Evolutionary conservation across 495 filamentous ascomycete genomes (phyloP), one percentile per base, ranked within the genome.

Genomic region (Daldinia loculata): DNA sequence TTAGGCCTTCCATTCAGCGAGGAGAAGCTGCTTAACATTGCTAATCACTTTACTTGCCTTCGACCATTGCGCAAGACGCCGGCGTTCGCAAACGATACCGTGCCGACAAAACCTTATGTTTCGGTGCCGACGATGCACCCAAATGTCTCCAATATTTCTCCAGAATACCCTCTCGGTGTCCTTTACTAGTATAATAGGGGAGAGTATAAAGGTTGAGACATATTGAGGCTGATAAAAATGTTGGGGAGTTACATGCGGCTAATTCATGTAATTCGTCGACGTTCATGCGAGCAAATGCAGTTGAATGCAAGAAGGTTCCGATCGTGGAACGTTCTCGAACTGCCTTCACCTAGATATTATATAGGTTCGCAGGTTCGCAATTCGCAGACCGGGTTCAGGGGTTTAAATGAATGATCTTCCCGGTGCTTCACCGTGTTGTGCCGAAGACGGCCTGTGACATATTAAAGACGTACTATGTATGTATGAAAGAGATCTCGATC

Each of bases 1-100:
- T 76, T 91, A 66, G 88, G 89, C 0, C 69, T 74, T 66, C 80
- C 80, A 3, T 88, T 84, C 79, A 75, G 56, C 8, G 89, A 92
- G 67, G 80, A 79, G 11, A 78, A 77, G 48, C 58, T 91, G 64
- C 75, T 91, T 17, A 80, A 84, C 36, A 80, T 89, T 19, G 79
- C 78, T 15, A 70, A 58, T 14, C 75, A 76, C 43, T 71, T 82
- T 36, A 67, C 67, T 24, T 41, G 61, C 6, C 67, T 88, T n/a
- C 76, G 79, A 14, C 75, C 80, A 12, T 74, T 82, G 39, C 82
- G 87, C 66, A 80, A 71, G 72, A 75, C 79, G 67, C 86, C 87
- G 29, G 45, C 63, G 14, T 80, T 83, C 63, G 81, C 79, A 32
- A 74, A 77, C 61, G 39, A 67, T 53, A 70, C 57, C 0, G 78